These are phyloP conservation scores for Fomitopsis palustris DNA, from an alignment of 1,284 basidiomycete species.

Conservation along the genomic window DNA sequence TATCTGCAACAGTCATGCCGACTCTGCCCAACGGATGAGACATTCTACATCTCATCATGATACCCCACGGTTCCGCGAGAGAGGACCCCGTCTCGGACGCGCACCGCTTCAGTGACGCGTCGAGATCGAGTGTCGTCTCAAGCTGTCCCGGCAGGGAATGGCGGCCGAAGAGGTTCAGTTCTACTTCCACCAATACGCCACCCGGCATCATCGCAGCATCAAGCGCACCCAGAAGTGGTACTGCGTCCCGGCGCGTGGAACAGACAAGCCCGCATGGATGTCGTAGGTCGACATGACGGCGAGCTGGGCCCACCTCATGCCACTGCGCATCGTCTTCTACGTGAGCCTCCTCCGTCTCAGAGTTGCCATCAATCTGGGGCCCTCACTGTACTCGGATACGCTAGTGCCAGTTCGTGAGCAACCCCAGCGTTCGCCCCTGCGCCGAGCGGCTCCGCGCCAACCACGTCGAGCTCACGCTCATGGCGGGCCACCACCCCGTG, in stretches of 20 bases:
- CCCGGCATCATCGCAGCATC: background rate
- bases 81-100: background rate
- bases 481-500: background rate
- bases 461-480: background rate
- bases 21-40: background rate
- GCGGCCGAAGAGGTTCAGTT: background rate
- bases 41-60: background rate
- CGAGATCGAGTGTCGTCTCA: background rate
- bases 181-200: background rate
- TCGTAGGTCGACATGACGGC: background rate
- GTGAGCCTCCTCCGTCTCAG: background rate
- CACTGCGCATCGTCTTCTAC: background rate
- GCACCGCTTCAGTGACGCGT: background rate
- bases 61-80: background rate
- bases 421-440: background rate
- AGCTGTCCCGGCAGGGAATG: background rate
- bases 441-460: background rate
- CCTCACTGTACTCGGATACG: background rate
- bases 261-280: background rate
- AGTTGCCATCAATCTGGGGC: background rate
- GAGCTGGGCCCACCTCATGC: background rate
- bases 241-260: background rate
- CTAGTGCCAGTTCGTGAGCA: background rate
- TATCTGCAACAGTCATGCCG: too few species aligned
- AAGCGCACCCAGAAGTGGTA: background rate